Percentiles rank a stretch among this genome's conserved stretches.
These are phyloP conservation scores for Fusarium tanahbumbuense DNA, from an alignment of 2,329 filamentous ascomycete species.

Conservation along the genomic window DNA sequence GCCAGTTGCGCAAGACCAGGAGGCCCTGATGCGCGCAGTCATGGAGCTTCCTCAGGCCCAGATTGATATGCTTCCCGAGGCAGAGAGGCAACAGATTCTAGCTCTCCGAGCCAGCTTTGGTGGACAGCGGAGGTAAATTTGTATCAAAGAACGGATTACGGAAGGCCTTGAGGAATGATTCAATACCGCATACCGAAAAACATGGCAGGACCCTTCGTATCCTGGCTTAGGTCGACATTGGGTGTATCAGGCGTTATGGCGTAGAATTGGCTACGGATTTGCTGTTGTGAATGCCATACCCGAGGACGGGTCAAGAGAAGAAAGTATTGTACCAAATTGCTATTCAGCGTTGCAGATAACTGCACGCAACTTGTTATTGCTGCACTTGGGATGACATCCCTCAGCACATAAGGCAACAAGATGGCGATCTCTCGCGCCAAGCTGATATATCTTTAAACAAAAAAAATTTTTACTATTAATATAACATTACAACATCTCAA, in stretches of 20 bases:
- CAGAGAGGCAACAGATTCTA: slow-evolving; percentile 83
- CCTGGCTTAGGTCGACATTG: slow-evolving; percentile 13
- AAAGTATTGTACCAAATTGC: not conserved
- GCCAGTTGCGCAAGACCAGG: slow-evolving; percentile 65
- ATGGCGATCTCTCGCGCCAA: not conserved
- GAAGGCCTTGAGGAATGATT: not conserved
- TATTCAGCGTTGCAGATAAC: not conserved
- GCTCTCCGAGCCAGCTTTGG: slow-evolving; percentile 75
- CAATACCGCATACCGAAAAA: not conserved
- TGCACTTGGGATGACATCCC: not conserved
- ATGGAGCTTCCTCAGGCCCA: slow-evolving; percentile 82
- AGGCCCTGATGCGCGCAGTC: slow-evolving; percentile 82
- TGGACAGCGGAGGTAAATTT: slow-evolving; percentile 51
- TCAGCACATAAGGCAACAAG: not conserved
- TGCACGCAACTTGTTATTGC: not conserved
- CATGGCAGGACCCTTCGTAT: slow-evolving; percentile 4
- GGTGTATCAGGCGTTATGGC: slow-evolving; percentile 39
- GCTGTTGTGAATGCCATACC: not conserved
- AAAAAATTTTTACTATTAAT: slow-evolving; percentile 1
- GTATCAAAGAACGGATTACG: not conserved
- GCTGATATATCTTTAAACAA: not conserved
- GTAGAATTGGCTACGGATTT: slow-evolving; percentile 27
- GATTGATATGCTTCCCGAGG: slow-evolving; percentile 81
- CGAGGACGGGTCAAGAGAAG: not conserved
- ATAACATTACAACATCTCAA: not conserved